Evolutionary conservation across 208 protist species (phyloP).

Genomic region (Trypanosoma platydactyli): DNA sequence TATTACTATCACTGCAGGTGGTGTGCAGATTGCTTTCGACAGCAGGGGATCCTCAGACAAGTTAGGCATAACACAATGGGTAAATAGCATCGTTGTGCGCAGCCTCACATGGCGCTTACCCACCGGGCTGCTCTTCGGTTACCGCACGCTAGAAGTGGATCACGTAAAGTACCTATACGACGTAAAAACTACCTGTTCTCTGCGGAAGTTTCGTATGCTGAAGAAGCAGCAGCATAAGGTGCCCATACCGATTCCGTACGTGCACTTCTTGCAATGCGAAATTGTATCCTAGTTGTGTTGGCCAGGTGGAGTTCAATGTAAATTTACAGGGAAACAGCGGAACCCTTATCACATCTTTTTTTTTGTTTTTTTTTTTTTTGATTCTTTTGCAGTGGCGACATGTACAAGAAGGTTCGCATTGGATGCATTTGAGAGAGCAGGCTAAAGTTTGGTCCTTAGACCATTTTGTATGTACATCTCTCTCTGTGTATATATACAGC

Average conservation of each 20-base stretch:
- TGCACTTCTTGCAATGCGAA: slow-evolving; percentile 63
- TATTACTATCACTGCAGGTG: slow-evolving; percentile 35
- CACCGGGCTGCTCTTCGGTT: slow-evolving; percentile 46
- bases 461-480: slow-evolving; percentile 19
- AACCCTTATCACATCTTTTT: background rate
- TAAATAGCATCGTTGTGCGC: slow-evolving; percentile 67
- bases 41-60: slow-evolving; percentile 44
- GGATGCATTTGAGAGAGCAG: too few relatives aligned
- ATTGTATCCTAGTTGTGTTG: slow-evolving; percentile 10
- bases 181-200: slow-evolving; percentile 61
- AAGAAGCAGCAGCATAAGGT: slow-evolving; percentile 55
- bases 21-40: slow-evolving; percentile 57
- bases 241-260: slow-evolving; percentile 62
- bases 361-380: slow-evolving; percentile 1
- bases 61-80: slow-evolving; percentile 64
- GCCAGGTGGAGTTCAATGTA: slow-evolving; percentile 13
- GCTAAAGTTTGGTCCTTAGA: too few relatives aligned
- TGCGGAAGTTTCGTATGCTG: slow-evolving; percentile 47
- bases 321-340: slow-evolving; percentile 10
- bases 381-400: slow-evolving; percentile 10
- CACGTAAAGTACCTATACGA: slow-evolving; percentile 82
- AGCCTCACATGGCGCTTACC: slow-evolving; percentile 79
- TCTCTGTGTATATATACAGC: background rate
- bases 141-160: slow-evolving; percentile 57
- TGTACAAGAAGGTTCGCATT: too few relatives aligned